Percentiles rank a stretch among this genome's conserved stretches.
phyloP scores from a whole-genome alignment of 2,329 filamentous ascomycete species.

The Penicillium vulpinum region DNA sequence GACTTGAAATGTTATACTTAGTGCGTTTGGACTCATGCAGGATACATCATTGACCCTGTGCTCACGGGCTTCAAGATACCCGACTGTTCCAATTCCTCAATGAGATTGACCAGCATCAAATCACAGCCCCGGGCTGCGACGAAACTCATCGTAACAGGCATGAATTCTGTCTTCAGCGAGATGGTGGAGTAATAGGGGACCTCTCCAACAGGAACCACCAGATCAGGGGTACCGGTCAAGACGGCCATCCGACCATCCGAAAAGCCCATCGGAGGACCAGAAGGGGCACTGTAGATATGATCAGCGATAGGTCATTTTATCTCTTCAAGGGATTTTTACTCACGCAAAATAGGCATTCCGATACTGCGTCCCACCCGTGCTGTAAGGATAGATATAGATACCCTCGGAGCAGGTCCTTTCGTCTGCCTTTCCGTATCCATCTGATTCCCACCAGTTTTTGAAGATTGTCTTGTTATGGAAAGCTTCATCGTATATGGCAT shows the following conservation, averaged over 20 bases:
- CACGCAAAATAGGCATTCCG: constrained; percentile 20
- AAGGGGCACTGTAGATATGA: constrained; percentile 8
- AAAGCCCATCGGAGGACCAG: constrained; percentile 24
- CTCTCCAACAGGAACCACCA: constrained; percentile 31
- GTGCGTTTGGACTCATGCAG: neutral
- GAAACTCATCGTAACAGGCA: constrained; percentile 37
- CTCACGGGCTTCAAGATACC: constrained; percentile 28
- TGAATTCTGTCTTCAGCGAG: constrained; percentile 29
- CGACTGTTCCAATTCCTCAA: constrained; percentile 26
- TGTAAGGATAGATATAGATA: constrained; percentile 32
- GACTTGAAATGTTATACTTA: too few species aligned
- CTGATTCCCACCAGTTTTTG: constrained; percentile 34
- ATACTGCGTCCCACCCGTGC: constrained; percentile 20
- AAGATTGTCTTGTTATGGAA: constrained; percentile 36
- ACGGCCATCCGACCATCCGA: constrained; percentile 20
- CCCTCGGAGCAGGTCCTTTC: constrained; percentile 32
- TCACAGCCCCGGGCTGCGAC: constrained; percentile 35
- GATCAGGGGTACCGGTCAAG: constrained; percentile 29
- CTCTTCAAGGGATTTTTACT: neutral
- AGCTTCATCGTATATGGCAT: constrained; percentile 25
- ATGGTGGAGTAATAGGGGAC: constrained; percentile 28
- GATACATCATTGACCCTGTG: constrained; percentile 25
- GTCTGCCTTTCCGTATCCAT: constrained; percentile 25
- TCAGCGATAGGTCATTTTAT: neutral
- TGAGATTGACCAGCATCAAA: constrained; percentile 31